Percentiles rank a stretch among this genome's conserved stretches.
Evolutionary conservation across 2,329 filamentous ascomycete species (phyloP).

Genomic region (Pseudocercospora vitis): DNA sequence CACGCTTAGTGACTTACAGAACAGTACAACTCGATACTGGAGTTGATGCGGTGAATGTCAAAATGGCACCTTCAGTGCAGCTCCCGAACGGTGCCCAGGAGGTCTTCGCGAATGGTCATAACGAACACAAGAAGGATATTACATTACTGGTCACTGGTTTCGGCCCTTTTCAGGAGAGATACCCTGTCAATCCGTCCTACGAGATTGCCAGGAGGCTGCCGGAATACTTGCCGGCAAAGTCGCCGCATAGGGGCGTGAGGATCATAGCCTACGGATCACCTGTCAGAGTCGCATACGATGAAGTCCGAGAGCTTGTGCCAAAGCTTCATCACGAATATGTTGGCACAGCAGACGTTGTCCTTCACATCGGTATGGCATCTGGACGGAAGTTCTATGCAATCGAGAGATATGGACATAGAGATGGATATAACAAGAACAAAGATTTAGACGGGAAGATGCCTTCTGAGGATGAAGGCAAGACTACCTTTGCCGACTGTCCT

Average conservation of each 20-base stretch:
- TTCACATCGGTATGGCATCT: constrained; percentile 79
- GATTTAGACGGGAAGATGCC: constrained; percentile 64
- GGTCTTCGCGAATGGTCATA: constrained; percentile 7
- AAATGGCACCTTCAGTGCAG: constrained; percentile 20
- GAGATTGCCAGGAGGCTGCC: constrained; percentile 73
- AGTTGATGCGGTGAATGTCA: background rate
- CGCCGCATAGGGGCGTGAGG: constrained; percentile 51
- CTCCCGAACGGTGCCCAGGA: constrained; percentile 10
- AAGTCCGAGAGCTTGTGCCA: constrained; percentile 64
- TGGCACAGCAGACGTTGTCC: constrained; percentile 60
- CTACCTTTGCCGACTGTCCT: constrained; percentile 34
- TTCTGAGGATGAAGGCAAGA: constrained; percentile 26
- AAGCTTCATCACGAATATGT: constrained; percentile 55
- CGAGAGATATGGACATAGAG: constrained; percentile 68
- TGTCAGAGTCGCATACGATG: constrained; percentile 69
- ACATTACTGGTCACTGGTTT: constrained; percentile 50
- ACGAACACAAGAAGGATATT: constrained; percentile 17
- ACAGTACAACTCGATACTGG: background rate
- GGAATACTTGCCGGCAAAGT: constrained; percentile 54
- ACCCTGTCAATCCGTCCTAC: constrained; percentile 74
- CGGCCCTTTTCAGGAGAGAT: constrained; percentile 67
- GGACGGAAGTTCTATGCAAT: constrained; percentile 66
- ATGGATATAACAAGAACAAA: constrained; percentile 63
- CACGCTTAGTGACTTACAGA: too few species aligned
- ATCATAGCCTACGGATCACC: constrained; percentile 66